Conservation (phyloP, 768 basidiomycete species). For the Hydnomerulius pinastri region DNA sequence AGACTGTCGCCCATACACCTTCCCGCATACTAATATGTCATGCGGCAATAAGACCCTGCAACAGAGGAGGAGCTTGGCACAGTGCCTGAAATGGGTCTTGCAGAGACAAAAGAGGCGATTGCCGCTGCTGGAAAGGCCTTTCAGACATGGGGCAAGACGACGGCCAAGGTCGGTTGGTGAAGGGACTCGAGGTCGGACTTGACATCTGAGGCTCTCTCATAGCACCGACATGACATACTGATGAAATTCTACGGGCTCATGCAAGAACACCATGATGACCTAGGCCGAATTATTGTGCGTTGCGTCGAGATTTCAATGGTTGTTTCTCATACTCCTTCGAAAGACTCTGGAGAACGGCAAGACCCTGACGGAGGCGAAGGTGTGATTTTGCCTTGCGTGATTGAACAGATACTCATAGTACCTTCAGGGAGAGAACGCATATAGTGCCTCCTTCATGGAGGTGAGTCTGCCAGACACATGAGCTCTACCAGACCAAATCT, state of each 20-base stretch:
- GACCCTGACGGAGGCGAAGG: constrained; percentile 80
- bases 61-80: constrained; percentile 81
- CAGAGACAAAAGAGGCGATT: constrained; percentile 85
- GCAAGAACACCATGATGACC: constrained; percentile 83
- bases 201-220: not conserved
- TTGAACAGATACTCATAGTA: not conserved
- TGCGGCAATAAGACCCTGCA: constrained; percentile 69
- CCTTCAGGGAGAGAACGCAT: constrained; percentile 73
- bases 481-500: constrained; percentile 4
- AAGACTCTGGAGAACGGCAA: constrained; percentile 98
- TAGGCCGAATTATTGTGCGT: constrained; percentile 82
- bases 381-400: constrained; percentile 22
- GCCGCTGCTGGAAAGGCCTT: constrained; percentile 80
- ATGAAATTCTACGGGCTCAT: constrained; percentile 78
- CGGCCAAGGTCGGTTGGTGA: constrained; percentile 66
- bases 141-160: constrained; percentile 83
- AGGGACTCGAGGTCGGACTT: not conserved
- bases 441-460: constrained; percentile 85
- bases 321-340: constrained; percentile 7
- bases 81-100: constrained; percentile 86
- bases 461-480: constrained; percentile 38
- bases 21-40: not conserved
- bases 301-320: not conserved
- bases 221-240: constrained; percentile 84
- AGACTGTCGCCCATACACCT: constrained; percentile 9